Base-by-base conservation (phyloP, 2,329 filamentous ascomycete genomes). In the Alternaria panax region DNA sequence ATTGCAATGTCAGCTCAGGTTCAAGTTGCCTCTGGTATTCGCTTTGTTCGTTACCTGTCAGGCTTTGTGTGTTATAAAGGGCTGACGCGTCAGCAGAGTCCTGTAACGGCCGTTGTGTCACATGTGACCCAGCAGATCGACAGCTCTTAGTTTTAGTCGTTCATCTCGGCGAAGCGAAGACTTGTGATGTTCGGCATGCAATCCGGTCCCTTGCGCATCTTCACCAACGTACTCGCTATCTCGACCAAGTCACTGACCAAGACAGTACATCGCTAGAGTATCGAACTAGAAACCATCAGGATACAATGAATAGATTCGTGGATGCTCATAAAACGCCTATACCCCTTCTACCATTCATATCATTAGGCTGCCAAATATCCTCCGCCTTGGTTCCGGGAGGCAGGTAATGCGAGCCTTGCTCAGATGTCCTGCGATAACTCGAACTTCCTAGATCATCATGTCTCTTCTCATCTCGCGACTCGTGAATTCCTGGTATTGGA, bases 311-410 rank as follows among this genome's bases (percentile, higher is more conserved):
- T 57, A 22, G 32, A 57, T 48, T 57, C 46, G 25, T 18, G 16
- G 48, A 52, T 58, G 25, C 25, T 66, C 48, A 72, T 43, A 63
- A 67, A 59, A 75, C 71, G 36, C 67, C 71, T 51, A 75, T 66
- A 11, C 40, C 61, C 30, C 64, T 47, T 42, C 63, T 66, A 5
- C 69, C 66, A 51, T 68, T 70, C 36, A 68, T 68, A 1, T 68
- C 68, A 51, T 69, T 67, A 6, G 72, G 65, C 45, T 72, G 69
- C 93, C 93, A 97, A 2, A 92, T 96, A 51, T 92, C 90, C 75
- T 96, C 91, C 76, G 94, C 91, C 73, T 88, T 93, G 2, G 92
- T 96, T 7, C 92, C 92, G 0, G 90, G 89, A 18, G 90, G 86
- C 59, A 96, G 80, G 87, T 91, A 94, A 24, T 78, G 76, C 36